Percentiles rank a stretch among this genome's conserved stretches.
Evolutionary conservation across 257 asterid genomes (phyloP).

Genomic region (Capsicum chinense): DNA sequence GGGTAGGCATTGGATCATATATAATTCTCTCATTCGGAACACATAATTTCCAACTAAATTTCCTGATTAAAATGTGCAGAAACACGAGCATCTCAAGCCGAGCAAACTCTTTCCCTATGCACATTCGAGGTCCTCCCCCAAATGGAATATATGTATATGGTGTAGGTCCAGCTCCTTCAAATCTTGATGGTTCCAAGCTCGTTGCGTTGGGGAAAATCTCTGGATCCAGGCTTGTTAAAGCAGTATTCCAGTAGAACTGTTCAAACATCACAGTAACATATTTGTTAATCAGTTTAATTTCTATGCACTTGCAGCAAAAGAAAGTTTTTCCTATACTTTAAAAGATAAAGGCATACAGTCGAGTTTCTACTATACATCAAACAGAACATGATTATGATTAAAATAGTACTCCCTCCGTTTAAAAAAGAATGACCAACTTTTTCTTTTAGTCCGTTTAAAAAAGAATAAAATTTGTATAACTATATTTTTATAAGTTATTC

Average conservation of each 20-base stretch:
- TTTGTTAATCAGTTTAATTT: neutral
- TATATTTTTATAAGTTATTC: no score
- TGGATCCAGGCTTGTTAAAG: constrained; percentile 50
- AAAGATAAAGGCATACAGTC: no score
- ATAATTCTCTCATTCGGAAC: constrained; percentile 46
- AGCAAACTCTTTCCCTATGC: constrained; percentile 69
- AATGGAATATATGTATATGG: constrained; percentile 34
- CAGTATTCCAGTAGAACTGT: constrained; percentile 68
- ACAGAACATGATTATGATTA: no score
- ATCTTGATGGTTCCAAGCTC: constrained; percentile 32
- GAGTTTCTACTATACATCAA: no score
- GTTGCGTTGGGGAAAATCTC: constrained; percentile 18
- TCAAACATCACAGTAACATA: neutral
- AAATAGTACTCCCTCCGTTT: no score
- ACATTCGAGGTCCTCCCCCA: constrained; percentile 46
- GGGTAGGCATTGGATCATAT: constrained; percentile 66
- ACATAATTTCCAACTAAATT: constrained; percentile 51
- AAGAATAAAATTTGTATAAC: no score
- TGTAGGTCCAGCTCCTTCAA: constrained; percentile 31
- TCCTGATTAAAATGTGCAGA: constrained; percentile 50
- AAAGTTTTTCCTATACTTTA: no score
- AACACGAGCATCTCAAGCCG: constrained; percentile 60
- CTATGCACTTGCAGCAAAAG: neutral
- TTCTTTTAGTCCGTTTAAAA: no score
- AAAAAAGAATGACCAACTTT: no score